Conservation (phyloP, 2,329 filamentous ascomycete species). For the Monosporascus ibericus region DNA sequence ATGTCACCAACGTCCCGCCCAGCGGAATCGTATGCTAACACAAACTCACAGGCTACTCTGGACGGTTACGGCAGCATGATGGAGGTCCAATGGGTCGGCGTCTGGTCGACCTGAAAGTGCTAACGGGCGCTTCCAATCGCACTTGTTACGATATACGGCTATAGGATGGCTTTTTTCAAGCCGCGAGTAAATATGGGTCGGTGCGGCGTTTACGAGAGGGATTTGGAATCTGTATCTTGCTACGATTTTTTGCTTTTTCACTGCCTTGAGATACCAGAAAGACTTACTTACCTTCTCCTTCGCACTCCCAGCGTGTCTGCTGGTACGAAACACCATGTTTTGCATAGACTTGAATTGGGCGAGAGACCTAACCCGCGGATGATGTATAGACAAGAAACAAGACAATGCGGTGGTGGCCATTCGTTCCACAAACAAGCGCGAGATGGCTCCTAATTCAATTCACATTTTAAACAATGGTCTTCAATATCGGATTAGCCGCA, state of each 20-base stretch:
- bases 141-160: no score
- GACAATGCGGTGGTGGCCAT: no score
- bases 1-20: conserved; percentile 7
- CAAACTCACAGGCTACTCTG: conserved; percentile 13
- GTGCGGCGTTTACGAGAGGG: not conserved
- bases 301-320: not conserved
- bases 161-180: not conserved
- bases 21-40: conserved; percentile 7
- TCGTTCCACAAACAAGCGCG: no score
- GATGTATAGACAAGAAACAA: no score
- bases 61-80: conserved; percentile 27
- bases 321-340: no score
- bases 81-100: conserved; percentile 25
- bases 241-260: not conserved
- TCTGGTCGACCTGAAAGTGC: conserved; percentile 10
- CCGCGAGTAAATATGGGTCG: not conserved
- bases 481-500: no score
- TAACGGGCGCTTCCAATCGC: not conserved
- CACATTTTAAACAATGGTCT: no score
- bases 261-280: not conserved
- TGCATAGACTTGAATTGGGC: no score
- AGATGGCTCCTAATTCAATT: no score
- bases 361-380: no score
- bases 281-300: not conserved
- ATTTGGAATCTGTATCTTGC: not conserved